Percentiles rank a stretch among this genome's conserved stretches.
These are phyloP conservation scores for Centaurea solstitialis DNA, from an alignment of 129 eudicot species.

Conservation along the genomic window DNA sequence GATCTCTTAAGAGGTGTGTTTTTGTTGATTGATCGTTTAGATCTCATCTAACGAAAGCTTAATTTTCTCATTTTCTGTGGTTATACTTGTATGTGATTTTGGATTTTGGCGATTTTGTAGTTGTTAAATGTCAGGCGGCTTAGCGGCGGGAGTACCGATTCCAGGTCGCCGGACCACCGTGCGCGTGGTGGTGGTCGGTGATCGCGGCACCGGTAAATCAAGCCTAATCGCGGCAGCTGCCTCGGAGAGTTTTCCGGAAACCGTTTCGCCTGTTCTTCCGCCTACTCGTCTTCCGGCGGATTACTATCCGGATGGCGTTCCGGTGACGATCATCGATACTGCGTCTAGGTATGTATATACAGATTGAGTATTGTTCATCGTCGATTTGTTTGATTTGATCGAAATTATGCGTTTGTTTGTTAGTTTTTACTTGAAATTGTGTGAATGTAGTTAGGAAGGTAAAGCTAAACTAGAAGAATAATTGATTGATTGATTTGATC, in stretches of 20 bases:
- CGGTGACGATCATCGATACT: conserved; percentile 79
- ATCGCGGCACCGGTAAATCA: conserved; percentile 89
- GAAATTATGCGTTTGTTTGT: too few relatives aligned
- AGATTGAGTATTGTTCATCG: conserved; percentile 1
- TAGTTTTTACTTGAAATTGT: too few relatives aligned
- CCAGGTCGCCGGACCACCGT: conserved; percentile 65
- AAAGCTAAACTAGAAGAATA: too few relatives aligned
- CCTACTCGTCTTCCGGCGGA: conserved; percentile 96
- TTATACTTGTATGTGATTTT: not conserved
- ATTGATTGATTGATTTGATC: too few relatives aligned
- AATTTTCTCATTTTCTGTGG: not conserved
- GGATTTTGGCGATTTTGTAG: conserved; percentile 1
- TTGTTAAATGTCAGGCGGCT: conserved; percentile 50
- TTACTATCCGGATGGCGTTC: conserved; percentile 81
- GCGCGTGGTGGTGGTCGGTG: conserved; percentile 93
- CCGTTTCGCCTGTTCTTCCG: conserved; percentile 79
- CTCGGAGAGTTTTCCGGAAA: conserved; percentile 63
- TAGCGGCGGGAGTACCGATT: conserved; percentile 31
- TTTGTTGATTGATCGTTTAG: not conserved
- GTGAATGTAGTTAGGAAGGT: too few relatives aligned
- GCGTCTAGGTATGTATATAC: conserved; percentile 83
- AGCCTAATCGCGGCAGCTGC: conserved; percentile 89
- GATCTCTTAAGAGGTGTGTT: conserved; percentile 18
- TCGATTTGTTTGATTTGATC: not conserved
- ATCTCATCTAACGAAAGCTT: conserved; percentile 16